Conservation (phyloP, 2,329 filamentous ascomycete genomes). For the Xylariaceae sp. region DNA sequence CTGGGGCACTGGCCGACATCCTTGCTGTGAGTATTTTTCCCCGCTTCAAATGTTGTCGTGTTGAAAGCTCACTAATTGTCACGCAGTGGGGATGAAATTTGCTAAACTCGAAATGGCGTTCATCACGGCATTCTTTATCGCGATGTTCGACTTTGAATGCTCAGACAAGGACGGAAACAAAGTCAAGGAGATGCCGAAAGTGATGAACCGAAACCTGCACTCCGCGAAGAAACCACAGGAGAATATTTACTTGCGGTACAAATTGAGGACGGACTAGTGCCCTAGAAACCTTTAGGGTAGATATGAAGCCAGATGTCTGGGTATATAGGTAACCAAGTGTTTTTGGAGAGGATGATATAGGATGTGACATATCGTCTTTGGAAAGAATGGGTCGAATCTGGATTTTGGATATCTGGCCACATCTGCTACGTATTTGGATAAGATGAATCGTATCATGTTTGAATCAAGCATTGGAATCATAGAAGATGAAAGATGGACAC, state of each 20-base stretch:
- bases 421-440: too few relatives aligned
- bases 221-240: slow-evolving; percentile 40
- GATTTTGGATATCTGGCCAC: too few relatives aligned
- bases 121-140: slow-evolving; percentile 46
- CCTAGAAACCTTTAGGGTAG: too few relatives aligned
- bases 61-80: too few relatives aligned
- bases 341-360: too few relatives aligned
- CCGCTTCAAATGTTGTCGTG: neutral
- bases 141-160: slow-evolving; percentile 43
- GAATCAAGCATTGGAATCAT: too few relatives aligned
- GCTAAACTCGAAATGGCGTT: slow-evolving; percentile 49
- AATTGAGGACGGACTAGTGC: slow-evolving; percentile 14
- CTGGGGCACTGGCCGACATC: slow-evolving; percentile 31
- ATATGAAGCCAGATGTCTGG: too few relatives aligned
- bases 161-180: slow-evolving; percentile 36
- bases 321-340: too few relatives aligned
- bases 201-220: slow-evolving; percentile 37
- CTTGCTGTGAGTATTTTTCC: slow-evolving; percentile 35
- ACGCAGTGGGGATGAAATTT: slow-evolving; percentile 37
- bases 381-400: too few relatives aligned
- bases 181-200: slow-evolving; percentile 24
- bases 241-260: slow-evolving; percentile 37
- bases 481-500: too few relatives aligned
- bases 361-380: too few relatives aligned
- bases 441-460: too few relatives aligned